Conservation (phyloP, 2,329 filamentous ascomycete genomes). For the Polychaeton citri region DNA sequence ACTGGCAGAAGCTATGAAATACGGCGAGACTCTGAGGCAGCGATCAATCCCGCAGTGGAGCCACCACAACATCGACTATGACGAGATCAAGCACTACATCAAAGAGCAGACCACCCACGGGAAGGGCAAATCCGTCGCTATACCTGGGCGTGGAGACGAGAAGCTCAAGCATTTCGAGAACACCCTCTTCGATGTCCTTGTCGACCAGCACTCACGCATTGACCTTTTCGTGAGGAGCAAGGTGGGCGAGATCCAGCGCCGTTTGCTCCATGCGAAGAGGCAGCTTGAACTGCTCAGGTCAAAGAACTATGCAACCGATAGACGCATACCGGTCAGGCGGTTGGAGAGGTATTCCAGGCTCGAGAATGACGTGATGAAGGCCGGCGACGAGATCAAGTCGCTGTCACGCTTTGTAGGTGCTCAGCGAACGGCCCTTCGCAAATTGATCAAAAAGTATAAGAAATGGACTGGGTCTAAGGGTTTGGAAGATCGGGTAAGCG, state of each 20-base stretch:
- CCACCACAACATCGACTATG: slow-evolving; percentile 78
- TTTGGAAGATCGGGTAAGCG: slow-evolving; percentile 52
- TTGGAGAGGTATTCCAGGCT: slow-evolving; percentile 38
- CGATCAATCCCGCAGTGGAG: slow-evolving; percentile 75
- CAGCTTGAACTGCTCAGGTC: slow-evolving; percentile 14
- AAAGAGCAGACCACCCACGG: slow-evolving; percentile 63
- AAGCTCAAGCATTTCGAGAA: slow-evolving; percentile 54
- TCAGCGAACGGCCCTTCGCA: slow-evolving; percentile 64
- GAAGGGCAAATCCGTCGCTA: slow-evolving; percentile 56
- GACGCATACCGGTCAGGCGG: slow-evolving; percentile 28
- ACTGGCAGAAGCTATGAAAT: no score
- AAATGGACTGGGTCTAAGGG: slow-evolving; percentile 69
- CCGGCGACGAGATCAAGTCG: slow-evolving; percentile 57
- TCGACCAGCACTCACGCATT: slow-evolving; percentile 61
- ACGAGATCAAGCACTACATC: slow-evolving; percentile 73
- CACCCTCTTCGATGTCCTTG: slow-evolving; percentile 57
- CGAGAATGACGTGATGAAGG: slow-evolving; percentile 39
- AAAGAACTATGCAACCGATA: slow-evolving; percentile 10
- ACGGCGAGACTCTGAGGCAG: slow-evolving; percentile 58
- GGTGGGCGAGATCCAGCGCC: slow-evolving; percentile 59
- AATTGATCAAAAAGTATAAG: slow-evolving; percentile 77
- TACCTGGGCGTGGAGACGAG: slow-evolving; percentile 50
- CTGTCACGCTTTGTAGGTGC: slow-evolving; percentile 60
- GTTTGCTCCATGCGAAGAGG: slow-evolving; percentile 33
- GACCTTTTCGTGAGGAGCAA: slow-evolving; percentile 70